These are phyloP conservation scores for Neocucurbitaria cava DNA, from an alignment of 2,329 filamentous ascomycete genomes.

Conservation along the genomic window DNA sequence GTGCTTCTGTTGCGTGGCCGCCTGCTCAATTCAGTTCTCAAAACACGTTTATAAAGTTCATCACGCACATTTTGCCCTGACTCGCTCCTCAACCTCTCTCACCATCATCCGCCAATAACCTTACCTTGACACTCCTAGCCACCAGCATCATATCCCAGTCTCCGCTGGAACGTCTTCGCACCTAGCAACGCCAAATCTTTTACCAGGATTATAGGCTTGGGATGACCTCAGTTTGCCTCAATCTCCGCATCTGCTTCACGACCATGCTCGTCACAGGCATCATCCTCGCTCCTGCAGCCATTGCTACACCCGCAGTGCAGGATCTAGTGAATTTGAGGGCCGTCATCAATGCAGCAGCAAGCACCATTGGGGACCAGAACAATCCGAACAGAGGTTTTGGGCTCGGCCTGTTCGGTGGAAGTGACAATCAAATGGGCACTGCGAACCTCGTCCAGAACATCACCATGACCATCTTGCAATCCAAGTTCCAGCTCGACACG, in stretches of 20 bases:
- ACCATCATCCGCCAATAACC: constrained; percentile 12
- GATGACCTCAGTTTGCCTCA: constrained; percentile 11
- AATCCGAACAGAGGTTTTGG: constrained; percentile 40
- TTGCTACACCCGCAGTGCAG: constrained; percentile 35
- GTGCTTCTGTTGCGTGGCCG: too few relatives aligned
- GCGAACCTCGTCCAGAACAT: constrained; percentile 44
- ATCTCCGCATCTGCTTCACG: constrained; percentile 4
- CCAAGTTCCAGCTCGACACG: constrained; percentile 40
- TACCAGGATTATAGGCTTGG: constrained; percentile 9
- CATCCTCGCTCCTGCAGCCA: constrained; percentile 29
- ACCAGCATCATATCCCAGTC: constrained; percentile 16
- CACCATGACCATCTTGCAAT: constrained; percentile 36
- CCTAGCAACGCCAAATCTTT: constrained; percentile 1
- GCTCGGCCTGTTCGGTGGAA: constrained; percentile 17
- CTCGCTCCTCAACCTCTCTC: neutral
- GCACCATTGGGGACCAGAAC: constrained; percentile 33
- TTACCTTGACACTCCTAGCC: constrained; percentile 23
- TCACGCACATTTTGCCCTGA: neutral
- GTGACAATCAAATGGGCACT: constrained; percentile 30
- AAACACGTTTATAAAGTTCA: neutral
- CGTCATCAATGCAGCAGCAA: constrained; percentile 38
- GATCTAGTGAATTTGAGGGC: constrained; percentile 37
- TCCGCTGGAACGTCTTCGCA: constrained; percentile 7
- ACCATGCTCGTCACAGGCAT: constrained; percentile 39
- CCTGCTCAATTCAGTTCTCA: neutral